Conservation (phyloP, 2,329 filamentous ascomycete genomes). For the Ophiostoma montium region DNA sequence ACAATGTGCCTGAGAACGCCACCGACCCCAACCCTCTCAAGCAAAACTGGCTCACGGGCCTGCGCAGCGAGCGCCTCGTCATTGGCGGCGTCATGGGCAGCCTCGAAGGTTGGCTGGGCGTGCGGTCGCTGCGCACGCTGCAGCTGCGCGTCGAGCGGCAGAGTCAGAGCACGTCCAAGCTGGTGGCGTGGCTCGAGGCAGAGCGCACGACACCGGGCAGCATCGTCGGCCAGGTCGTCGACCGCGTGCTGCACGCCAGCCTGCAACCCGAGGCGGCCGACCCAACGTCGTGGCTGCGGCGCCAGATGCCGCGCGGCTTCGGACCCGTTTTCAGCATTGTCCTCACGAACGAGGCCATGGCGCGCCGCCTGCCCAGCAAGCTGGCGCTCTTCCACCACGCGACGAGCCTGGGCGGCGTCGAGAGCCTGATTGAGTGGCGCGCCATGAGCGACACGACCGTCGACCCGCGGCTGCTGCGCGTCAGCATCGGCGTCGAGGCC, state of each 20-base stretch:
- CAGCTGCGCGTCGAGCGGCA: conserved; percentile 71
- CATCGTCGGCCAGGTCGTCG: conserved; percentile 39
- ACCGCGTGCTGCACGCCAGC: conserved; percentile 55
- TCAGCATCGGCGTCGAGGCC: conserved; percentile 78
- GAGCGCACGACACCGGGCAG: conserved; percentile 26
- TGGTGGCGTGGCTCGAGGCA: conserved; percentile 59
- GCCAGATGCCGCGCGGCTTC: conserved; percentile 85
- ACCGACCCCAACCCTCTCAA: conserved; percentile 25
- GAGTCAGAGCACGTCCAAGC: conserved; percentile 49
- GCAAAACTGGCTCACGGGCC: conserved; percentile 43
- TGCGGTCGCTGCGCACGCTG: conserved; percentile 72
- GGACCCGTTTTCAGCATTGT: conserved; percentile 76
- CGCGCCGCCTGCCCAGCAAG: conserved; percentile 60
- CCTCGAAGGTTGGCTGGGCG: conserved; percentile 82
- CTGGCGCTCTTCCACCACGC: conserved; percentile 82
- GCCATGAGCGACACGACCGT: conserved; percentile 69
- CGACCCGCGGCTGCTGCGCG: conserved; percentile 56
- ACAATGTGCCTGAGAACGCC: conserved; percentile 14
- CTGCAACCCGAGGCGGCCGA: conserved; percentile 52
- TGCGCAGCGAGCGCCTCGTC: conserved; percentile 57
- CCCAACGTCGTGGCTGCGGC: conserved; percentile 54
- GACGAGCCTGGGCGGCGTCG: conserved; percentile 83
- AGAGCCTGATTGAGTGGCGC: conserved; percentile 94
- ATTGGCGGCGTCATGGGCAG: conserved; percentile 78
- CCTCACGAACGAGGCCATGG: conserved; percentile 44